Base-by-base conservation (phyloP, 768 basidiomycete species). In the Pholiota molesta region DNA sequence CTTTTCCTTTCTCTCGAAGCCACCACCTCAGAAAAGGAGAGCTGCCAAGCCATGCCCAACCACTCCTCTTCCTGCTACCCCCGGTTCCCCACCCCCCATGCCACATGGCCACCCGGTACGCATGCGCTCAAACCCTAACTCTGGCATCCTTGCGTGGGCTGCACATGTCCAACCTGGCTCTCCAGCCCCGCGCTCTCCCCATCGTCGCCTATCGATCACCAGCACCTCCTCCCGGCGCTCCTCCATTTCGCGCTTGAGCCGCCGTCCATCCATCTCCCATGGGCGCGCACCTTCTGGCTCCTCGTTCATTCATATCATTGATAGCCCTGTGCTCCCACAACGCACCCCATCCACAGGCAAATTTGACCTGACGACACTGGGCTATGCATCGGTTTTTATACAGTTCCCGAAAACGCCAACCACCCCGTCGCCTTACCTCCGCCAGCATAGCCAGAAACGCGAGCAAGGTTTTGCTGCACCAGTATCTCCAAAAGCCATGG, bases 81-180 rank as follows among this genome's bases (percentile, higher is more conserved):
- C 60, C 2, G 51, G 55, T 7, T 70, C 73, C 57, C 61, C 64
- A 49, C 49, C 65, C 69, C 63, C 66, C 65, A 60, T 77, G 78
- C 64, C 57, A 2, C 19, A 37, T 4, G 21, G 29, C 16, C 39
- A 21, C 14, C 10, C 52, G 16, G n/a, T 23, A n/a, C 59, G 44
- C 53, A 60, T 47, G 52, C 14, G 33, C 14, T 81, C 84, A 21
- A 79, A 75, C 56, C 80, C 84, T 1, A 79, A 78, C 65, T 75
- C 81, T 2, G 68, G 78, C 40, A 89, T 91, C 51, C 68, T 81
- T 16, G 65, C 83, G 40, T 92, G 90, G 90, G 87, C 84, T 5
- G 75, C 84, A 19, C 79, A 76, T 64, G 87, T 92, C 58, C 85
- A 88, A 60, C 90, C 90, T 5, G 90, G 89, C 6, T 86, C 89